Base-by-base conservation (phyloP, 192 early-diverging fungal species). In the Podila clonocystis region DNA sequence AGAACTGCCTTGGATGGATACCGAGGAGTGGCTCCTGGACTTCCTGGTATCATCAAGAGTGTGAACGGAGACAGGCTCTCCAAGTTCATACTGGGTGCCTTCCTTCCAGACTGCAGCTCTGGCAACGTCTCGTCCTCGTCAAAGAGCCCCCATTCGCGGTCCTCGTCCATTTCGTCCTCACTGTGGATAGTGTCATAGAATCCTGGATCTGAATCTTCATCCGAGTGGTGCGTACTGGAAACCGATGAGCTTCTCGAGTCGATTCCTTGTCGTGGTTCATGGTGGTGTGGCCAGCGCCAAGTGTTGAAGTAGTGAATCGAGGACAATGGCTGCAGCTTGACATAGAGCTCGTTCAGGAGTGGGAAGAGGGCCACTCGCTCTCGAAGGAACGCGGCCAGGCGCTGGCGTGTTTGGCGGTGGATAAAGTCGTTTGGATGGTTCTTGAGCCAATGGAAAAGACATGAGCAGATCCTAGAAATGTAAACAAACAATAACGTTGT, bases 351-450 rank as follows among this genome's bases (percentile, higher is more conserved):
- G 57, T 26, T 72, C 48, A 80, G 36, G 22, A 59, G 65, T 58
- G 83, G 67, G 70, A 76, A 73, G 58, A 73, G 58, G 2, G 67
- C 50, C 13, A 69, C 59, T 50, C 78, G 68, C 33, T 75, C 65
- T 38, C 62, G 38, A 17, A 75, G 66, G 59, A 84, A 66, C 15
- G 58, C 63, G 19, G 70, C 64, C 20, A 84, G 30, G 19, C 69
- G 52, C 31, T 79, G 68, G 9, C 77, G 62, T 3, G 83, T 84
- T 24, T 84, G 83, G 2, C 70, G 76, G 58, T 84, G 83, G 29
- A 80, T 73, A 19, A 84, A 36, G 31, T 84, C 83, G 24, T 84
- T 70, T n/a, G 83, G 83, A 65, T 84, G 67, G 50, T 82, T 62
- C 49, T 59, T 84, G 28, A 84, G 68, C 69, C 67, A 72, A 45